Base-by-base conservation (phyloP, 2,329 filamentous ascomycete genomes). In the Daldinia eschscholtzii region DNA sequence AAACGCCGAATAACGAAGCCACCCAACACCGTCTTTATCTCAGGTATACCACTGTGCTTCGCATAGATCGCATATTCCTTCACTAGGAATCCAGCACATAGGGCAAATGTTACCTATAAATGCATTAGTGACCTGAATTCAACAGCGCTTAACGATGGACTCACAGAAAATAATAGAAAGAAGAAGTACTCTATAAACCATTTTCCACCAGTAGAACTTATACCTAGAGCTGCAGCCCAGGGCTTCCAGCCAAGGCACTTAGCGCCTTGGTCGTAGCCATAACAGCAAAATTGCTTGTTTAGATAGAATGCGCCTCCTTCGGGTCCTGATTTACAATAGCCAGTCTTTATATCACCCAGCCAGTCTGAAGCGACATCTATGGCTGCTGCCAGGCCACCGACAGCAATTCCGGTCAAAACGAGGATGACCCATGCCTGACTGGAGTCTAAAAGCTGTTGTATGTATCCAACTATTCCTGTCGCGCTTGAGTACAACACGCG, bases 11-110 rank as follows among this genome's bases (percentile, higher is more conserved):
- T 98, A 35, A 99, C 91, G 79, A 98, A 98, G 5, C 95, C 95
- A 44, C 95, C 95, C 61, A 99, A 83, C 7, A 99, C 89, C 2
- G 94, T 98, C 84, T 99, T 99, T 81, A 99, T 97, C 83, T 99
- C 95, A 5, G 95, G 94, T 74, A 99, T 98, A 81, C 95, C 95
- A 78, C 93, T 97, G 77, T 98, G 95, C 78, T 92, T 95, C 55
- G 95, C 95, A 80, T 97, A 93, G 4, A 92, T 85, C 26, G 93
- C 93, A 80, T 94, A 98, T 74, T 91, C 89, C 74, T 91, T 89
- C 13, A 98, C 94, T 61, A 98, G 83, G 60, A 94, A 78, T 60
- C 92, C 93, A 9, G 96, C 93, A 65, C 87, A 88, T 41, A 89
- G 85, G 28, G 95, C 94, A 77, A 97, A 95, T 6, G 92, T 75